phyloP scores from a whole-genome alignment of 2,329 filamentous ascomycete species.

The Neoascochyta sp. region DNA sequence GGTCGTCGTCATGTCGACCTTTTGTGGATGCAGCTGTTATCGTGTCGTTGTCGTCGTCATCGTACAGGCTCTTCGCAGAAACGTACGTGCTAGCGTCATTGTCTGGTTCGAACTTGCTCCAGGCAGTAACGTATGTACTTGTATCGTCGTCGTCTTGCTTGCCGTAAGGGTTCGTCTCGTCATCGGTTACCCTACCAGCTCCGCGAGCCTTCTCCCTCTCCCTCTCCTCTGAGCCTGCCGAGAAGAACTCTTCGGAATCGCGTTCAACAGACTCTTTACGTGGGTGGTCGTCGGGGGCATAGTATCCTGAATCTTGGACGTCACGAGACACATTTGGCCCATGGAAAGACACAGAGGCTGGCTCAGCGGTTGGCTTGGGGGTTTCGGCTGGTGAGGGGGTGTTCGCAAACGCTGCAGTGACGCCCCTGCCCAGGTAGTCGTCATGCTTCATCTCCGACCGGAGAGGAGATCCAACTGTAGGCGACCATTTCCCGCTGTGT shows the following conservation, averaged over 20 bases:
- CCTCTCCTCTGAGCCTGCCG: conserved; percentile 30
- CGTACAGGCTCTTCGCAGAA: conserved; percentile 9
- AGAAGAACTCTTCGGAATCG: conserved; percentile 36
- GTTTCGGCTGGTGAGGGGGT: conserved; percentile 12
- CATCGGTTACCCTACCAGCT: conserved; percentile 11
- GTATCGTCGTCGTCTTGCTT: conserved; percentile 6
- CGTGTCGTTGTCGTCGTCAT: conserved; percentile 20
- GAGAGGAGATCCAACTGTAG: conserved; percentile 43
- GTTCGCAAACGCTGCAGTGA: conserved; percentile 2
- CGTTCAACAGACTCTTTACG: conserved; percentile 18
- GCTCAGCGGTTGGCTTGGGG: conserved; percentile 13
- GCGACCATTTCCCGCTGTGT: conserved; percentile 41
- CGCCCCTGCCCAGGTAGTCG: conserved; percentile 38
- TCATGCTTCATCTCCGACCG: conserved; percentile 45
- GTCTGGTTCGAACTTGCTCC: conserved; percentile 6
- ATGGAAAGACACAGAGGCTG: conserved; percentile 12
- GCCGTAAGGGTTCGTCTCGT: conserved; percentile 14
- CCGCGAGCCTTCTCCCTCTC: conserved; percentile 19
- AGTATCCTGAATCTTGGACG: conserved; percentile 33
- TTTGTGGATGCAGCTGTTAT: conserved; percentile 19
- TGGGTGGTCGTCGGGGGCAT: conserved; percentile 28
- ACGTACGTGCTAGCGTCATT: conserved; percentile 10
- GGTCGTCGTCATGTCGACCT: conserved; percentile 28
- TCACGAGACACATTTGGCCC: conserved; percentile 13
- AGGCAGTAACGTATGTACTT: conserved; percentile 9